Evolutionary conservation across 1,139 yeast species (phyloP), one percentile per base, ranked within the genome.

Genomic region (Groenewaldozyma sp.): DNA sequence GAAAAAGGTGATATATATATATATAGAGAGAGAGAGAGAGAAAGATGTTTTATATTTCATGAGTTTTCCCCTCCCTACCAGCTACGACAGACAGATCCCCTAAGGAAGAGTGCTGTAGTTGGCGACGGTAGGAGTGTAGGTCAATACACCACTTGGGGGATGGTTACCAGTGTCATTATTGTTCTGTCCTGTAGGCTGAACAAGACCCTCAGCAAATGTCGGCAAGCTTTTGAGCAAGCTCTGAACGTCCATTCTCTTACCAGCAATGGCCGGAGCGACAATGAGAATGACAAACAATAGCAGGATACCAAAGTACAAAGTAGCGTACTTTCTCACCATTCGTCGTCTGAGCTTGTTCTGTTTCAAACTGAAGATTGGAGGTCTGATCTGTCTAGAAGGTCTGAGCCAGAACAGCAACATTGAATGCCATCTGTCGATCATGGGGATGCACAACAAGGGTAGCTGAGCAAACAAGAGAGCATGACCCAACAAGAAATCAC

Each of bases 401-500:
- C 87, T 84, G 68, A 91, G 80, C 99, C 99, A 91, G 79, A 91
- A 91, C 67, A 91, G 75, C 91, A 91, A 80, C 67, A 88, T 82
- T 36, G 98, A 88, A 68, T 91, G 99, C 94, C 95, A 87, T 71
- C 88, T 83, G 70, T 91, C 98, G 63, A 88, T 71, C 65, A 77
- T 73, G 58, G 99, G 99, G 55, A 91, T 68, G 51, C 75, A 72
- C 52, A 93, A 73, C 42, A 87, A 60, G 55, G 99, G 99, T 61
- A 86, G 73, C 69, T 91, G 97, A 54, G 79, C 70, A 73, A 91
- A 84, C 62, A 91, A 71, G 46, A 91, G 70, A 54, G 84, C 58
- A 63, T 91, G 99, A 43, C 97, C 97, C 56, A 91, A 74, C 44
- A 87, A 67, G 64, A 93, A 91, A 65, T 91, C 99, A 59, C 96